Evolutionary conservation across 805 yeast species (phyloP), one percentile per base, ranked within the genome.

Genomic region (Saturnispora sanitii): DNA sequence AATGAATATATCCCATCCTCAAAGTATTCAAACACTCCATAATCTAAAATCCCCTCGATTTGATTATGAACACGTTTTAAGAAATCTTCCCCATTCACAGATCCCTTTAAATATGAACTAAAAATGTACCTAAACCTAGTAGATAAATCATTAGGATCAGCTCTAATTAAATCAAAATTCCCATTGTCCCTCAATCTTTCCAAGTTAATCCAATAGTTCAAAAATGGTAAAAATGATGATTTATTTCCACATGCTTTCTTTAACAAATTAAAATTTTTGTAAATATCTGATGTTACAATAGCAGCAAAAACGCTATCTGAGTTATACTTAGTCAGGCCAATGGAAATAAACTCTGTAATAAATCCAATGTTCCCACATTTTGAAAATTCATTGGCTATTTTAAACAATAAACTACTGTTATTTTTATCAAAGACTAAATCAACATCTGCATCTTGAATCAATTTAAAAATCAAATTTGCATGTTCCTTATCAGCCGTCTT

Each of bases 381-480:
- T 6, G 43, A 34, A 20, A 40, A 28, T 16, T 30, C 36, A 21
- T 42, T 34, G 4, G 39, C 30, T n/a, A 45, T 25, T 15, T 19
- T 12, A 13, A 18, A 35, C 34, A 42, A 26, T 5, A 45, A 26
- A 19, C 42, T 19, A 2, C 17, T 22, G 12, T 21, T 21, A 21
- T 32, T 33, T 2, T 22, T 12, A 11, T 15, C 17, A 37, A 45
- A 40, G 8, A 45, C 29, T 11, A 45, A 28, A 16, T 42, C 43
- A 23, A 40, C 20, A 37, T 45, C 44, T 7, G 37, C 37, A 28
- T 36, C 37, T 35, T 42, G 44, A 30, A 45, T 39, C 12, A 45
- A 30, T 15, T 38, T 45, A 17, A 45, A 45, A 12, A 45, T 12
- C n/a, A 11, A 3, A 6, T 23, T 23, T 5, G 44, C 40, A 17